Conservation (phyloP, 2,329 filamentous ascomycete genomes). For the Calonectria naviculata region DNA sequence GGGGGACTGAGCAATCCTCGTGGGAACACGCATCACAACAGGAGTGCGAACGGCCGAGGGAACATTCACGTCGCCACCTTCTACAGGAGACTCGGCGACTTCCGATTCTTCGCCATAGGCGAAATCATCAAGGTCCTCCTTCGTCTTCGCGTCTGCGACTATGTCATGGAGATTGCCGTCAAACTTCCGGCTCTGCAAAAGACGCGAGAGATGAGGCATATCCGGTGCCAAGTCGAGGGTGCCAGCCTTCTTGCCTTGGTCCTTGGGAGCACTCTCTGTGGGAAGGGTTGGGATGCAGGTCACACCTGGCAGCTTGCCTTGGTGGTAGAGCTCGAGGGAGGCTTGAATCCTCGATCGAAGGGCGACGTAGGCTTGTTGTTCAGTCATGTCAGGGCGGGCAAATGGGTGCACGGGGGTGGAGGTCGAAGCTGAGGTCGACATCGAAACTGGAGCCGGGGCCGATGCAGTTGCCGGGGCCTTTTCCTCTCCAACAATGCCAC, state of each 20-base stretch:
- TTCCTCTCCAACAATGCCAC: constrained; percentile 36
- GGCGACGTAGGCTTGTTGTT: constrained; percentile 62
- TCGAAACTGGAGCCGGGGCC: neutral
- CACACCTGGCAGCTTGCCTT: constrained; percentile 63
- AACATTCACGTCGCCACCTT: constrained; percentile 21
- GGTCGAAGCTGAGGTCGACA: constrained; percentile 19
- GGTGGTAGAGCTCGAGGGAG: constrained; percentile 62
- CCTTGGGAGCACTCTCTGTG: constrained; percentile 6
- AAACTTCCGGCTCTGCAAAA: constrained; percentile 72
- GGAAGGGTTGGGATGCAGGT: constrained; percentile 54
- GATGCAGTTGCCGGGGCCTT: constrained; percentile 28
- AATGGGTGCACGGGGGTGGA: constrained; percentile 47
- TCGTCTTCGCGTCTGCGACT: constrained; percentile 69
- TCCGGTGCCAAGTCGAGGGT: constrained; percentile 66
- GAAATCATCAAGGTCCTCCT: constrained; percentile 60
- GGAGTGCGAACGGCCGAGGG: constrained; percentile 45
- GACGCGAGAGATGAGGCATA: constrained; percentile 74
- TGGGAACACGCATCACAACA: constrained; percentile 68
- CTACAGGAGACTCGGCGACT: constrained; percentile 36
- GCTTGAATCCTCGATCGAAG: constrained; percentile 65
- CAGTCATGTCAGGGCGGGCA: constrained; percentile 58
- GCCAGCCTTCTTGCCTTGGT: constrained; percentile 25
- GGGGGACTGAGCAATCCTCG: constrained; percentile 66
- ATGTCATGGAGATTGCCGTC: constrained; percentile 67
- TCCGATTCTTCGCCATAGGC: constrained; percentile 67